Evolutionary conservation across 2,329 filamentous ascomycete species (phyloP).

Genomic region (Pezicula rhizophila): DNA sequence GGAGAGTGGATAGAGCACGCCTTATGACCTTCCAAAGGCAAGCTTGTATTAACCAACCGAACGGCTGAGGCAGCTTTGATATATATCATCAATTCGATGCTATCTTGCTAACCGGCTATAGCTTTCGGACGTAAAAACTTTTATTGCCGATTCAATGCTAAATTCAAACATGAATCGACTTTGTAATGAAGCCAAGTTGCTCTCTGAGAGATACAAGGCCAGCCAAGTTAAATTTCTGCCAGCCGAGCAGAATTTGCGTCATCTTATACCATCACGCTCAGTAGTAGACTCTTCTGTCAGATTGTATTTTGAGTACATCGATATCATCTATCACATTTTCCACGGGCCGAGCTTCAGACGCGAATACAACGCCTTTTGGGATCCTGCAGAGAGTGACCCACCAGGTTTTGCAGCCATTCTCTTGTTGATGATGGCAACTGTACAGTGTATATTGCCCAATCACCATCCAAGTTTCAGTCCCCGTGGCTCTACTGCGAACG

Average conservation of each 20-base stretch:
- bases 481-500: not conserved
- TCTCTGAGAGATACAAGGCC: not conserved
- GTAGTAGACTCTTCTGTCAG: not conserved
- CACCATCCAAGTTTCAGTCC: not conserved
- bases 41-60: not conserved
- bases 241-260: not conserved
- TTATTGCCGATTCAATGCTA: not conserved
- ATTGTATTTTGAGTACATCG: slow-evolving; percentile 12
- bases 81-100: too few species aligned
- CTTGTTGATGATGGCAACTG: slow-evolving; percentile 13
- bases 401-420: slow-evolving; percentile 14
- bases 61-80: too few species aligned
- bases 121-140: not conserved
- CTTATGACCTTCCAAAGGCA: not conserved
- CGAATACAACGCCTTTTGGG: slow-evolving; percentile 17
- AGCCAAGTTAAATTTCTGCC: not conserved
- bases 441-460: slow-evolving; percentile 1
- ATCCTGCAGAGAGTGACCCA: slow-evolving; percentile 6
- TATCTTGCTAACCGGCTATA: not conserved
- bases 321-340: slow-evolving; percentile 18
- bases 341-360: slow-evolving; percentile 18
- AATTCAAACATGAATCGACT: not conserved
- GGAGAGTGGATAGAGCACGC: too few species aligned
- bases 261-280: not conserved
- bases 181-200: not conserved